Evolutionary conservation across 1,284 basidiomycete genomes (phyloP).

Genomic region (Anthracocystis setariae): DNA sequence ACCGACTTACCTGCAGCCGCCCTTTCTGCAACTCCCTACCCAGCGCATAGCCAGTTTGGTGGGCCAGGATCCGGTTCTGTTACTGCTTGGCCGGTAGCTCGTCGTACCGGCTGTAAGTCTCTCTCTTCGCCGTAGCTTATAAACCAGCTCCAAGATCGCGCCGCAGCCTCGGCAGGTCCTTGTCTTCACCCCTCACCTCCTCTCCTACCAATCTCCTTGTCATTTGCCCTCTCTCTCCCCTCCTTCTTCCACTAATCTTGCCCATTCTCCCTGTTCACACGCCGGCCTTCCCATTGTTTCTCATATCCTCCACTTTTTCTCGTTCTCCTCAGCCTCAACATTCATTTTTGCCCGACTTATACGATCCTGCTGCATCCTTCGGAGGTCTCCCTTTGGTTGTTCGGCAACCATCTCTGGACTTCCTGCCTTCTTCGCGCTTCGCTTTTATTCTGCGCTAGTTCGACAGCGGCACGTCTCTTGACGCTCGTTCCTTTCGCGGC

Average conservation of each 20-base stretch:
- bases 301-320: background rate
- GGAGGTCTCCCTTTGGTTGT: too few relatives aligned
- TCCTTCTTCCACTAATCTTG: background rate
- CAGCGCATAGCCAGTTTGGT: constrained; percentile 1
- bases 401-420: too few relatives aligned
- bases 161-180: background rate
- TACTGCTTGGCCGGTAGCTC: background rate
- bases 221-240: background rate
- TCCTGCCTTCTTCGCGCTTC: background rate
- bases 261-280: background rate
- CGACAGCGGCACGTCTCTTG: background rate
- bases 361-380: background rate
- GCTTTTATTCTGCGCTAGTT: background rate
- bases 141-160: background rate
- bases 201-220: constrained; percentile 2
- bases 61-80: constrained; percentile 1
- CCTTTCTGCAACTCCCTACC: constrained; percentile 2
- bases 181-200: background rate
- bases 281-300: background rate
- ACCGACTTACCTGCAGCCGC: background rate
- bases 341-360: background rate
- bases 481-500: background rate
- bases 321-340: background rate
- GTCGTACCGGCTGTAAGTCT: background rate
- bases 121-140: constrained; percentile 1